Conservation (phyloP, 192 early-diverging fungal genomes). For the Mortierella hygrophila region DNA sequence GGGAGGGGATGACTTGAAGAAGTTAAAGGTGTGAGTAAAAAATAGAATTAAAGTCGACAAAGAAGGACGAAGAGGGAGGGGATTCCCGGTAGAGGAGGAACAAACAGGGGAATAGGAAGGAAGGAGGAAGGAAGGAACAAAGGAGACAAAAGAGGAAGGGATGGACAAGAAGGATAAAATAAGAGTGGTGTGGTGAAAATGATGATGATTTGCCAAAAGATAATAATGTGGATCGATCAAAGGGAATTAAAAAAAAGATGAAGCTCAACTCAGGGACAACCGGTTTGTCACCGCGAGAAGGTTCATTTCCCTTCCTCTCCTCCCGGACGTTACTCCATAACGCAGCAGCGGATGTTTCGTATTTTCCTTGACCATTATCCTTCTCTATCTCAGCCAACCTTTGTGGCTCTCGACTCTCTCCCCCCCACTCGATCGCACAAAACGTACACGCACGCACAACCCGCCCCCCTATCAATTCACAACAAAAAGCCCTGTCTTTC, state of each 20-base stretch:
- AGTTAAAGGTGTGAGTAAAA: background rate
- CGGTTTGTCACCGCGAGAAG: background rate
- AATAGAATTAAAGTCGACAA: background rate
- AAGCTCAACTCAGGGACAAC: background rate
- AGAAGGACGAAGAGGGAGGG: background rate
- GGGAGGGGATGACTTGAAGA: background rate
- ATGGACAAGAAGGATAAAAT: background rate
- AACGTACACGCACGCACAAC: background rate
- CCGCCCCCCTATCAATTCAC: background rate
- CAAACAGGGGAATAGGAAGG: background rate
- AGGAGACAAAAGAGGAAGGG: no score
- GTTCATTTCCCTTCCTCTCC: background rate
- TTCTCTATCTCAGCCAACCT: no score
- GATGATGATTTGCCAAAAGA: no score
- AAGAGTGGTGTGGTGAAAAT: background rate
- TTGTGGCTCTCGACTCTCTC: no score
- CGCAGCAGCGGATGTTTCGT: no score
- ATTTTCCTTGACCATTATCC: no score
- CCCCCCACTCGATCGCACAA: background rate
- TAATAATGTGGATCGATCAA: background rate
- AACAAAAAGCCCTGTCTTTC: background rate
- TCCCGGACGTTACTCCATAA: no score
- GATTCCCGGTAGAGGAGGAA: constrained; percentile 1
- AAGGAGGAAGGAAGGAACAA: background rate
- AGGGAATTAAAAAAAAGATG: background rate